Conservation (phyloP, 108 stramenopile genomes). For the Pseudonitzschia multistriata region DNA sequence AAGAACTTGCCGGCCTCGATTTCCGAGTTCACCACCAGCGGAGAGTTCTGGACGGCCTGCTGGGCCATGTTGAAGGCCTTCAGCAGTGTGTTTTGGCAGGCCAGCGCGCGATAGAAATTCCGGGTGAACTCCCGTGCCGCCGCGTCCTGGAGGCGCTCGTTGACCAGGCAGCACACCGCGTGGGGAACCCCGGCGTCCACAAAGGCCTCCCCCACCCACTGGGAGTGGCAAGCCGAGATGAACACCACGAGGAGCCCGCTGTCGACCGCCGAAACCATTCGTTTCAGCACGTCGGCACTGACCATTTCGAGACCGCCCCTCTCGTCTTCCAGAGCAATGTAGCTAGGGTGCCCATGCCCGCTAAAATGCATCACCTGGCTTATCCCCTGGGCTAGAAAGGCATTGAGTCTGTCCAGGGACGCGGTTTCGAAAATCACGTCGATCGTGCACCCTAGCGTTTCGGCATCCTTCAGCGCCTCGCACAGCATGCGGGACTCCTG, state of each 20-base stretch:
- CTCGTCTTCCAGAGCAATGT: conserved; percentile 55
- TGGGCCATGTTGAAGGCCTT: conserved; percentile 59
- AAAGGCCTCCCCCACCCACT: conserved; percentile 59
- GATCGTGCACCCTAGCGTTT: conserved; percentile 18
- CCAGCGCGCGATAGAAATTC: conserved; percentile 52
- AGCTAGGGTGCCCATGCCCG: conserved; percentile 49
- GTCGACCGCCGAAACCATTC: conserved; percentile 20
- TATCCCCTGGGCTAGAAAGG: conserved; percentile 24
- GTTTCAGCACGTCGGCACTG: conserved; percentile 18
- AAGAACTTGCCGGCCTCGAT: conserved; percentile 1
- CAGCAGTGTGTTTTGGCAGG: conserved; percentile 46
- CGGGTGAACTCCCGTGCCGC: conserved; percentile 55
- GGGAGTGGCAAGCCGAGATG: conserved; percentile 74
- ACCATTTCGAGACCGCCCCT: conserved; percentile 38
- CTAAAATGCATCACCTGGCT: conserved; percentile 38
- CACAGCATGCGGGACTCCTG: conserved; percentile 4
- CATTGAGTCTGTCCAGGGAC: conserved; percentile 40
- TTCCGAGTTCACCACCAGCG: background rate
- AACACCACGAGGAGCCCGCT: conserved; percentile 55
- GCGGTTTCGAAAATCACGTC: conserved; percentile 43
- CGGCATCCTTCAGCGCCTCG: conserved; percentile 5
- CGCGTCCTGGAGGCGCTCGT: conserved; percentile 49
- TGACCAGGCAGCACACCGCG: conserved; percentile 68
- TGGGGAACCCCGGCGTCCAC: conserved; percentile 76
- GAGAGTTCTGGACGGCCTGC: conserved; percentile 8